Evolutionary conservation across 192 early-diverging fungal species (phyloP), one percentile per base, ranked within the genome.

Genomic region (Martensiomyces pterosporus): DNA sequence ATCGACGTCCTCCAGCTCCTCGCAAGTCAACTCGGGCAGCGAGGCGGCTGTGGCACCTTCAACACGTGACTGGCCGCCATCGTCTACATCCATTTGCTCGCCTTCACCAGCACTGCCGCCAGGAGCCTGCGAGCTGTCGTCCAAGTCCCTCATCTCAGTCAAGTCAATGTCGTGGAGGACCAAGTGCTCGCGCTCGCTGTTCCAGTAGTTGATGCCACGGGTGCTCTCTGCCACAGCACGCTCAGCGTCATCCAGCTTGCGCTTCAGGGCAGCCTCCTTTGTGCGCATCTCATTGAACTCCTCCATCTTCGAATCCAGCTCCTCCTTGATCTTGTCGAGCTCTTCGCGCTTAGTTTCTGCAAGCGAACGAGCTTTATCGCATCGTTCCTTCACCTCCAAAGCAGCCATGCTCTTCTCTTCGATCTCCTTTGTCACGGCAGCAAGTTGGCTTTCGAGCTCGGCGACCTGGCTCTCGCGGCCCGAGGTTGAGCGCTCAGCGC

Each of bases 331-430:
- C 34, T 64, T 53, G 21, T 78, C 77, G 44, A 86, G 71, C 59
- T 83, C 81, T 13, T 76, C 79, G 41, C 82, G 82, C 61, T 83
- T 86, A 22, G 80, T 79, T 21, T 89, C 83, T 52, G 87, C 39
- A 21, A 62, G 49, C 10, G 41, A 56, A 5, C 59, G 53, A 12
- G 73, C 73, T 10, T 51, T 43, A 50, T 79, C 49, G 41, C 49
- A 52, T 40, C 75, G 59, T 44, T 64, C 57, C 40, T 73, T 68
- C 17, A 80, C 44, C 36, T 61, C 70, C 34, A 75, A 39, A 6
- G 80, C 77, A n/a, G 62, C 62, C 17, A 68, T 60, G 15, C 61
- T 49, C 38, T 85, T 84, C 13, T 69, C 63, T 15, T 79, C 73
- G 67, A 79, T 85, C 15, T 81, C 72, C 23, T 75, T 57, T 10